Base-by-base conservation (phyloP, 345 rosid species). In the Murraya paniculata region DNA sequence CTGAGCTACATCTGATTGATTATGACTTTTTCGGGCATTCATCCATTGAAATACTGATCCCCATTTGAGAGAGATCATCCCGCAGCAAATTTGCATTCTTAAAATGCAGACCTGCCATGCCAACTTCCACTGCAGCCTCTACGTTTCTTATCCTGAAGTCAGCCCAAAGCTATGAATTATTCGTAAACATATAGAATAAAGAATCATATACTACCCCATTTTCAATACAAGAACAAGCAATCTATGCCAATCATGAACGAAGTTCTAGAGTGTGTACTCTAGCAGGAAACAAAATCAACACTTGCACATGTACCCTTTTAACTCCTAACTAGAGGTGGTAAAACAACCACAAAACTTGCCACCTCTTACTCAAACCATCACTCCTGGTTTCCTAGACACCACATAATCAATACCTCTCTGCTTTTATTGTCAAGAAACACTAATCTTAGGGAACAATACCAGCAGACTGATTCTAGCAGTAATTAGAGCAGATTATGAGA, bases 71-170 rank as follows among this genome's bases (percentile, higher is more conserved):
- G 50, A 92, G 93, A 78, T 88, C 95, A 77, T 79, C 67, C 25
- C 86, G 76, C 57, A 95, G 88, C 48, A 81, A 66, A 68, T 85
- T 88, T 22, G 88, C 86, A 76, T 84, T 84, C 89, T 90, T 86
- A 82, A 95, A 92, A 36, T 88, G 91, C 59, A 93, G 71, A 68
- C 95, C 97, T 22, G 73, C 78, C 45, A 93, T 90, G 76, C 99
- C 98, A 65, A 86, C 85, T 85, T 90, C 91, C 59, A 55, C 75
- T 27, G 98, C 99, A 70, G 92, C 93, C 67, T 92, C 89, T 5
- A 89, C 92, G 68, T 93, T 93, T 79, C 79, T 85, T 50, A 83
- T 76, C 89, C 98, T 93, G 92, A 39, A 41, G 35, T 61, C 33
- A 57, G 28, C 48, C 72, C 33, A 70, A 36, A 30, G 30, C 24